Conservation (phyloP, 768 basidiomycete species). For the Kwoniella pini region DNA sequence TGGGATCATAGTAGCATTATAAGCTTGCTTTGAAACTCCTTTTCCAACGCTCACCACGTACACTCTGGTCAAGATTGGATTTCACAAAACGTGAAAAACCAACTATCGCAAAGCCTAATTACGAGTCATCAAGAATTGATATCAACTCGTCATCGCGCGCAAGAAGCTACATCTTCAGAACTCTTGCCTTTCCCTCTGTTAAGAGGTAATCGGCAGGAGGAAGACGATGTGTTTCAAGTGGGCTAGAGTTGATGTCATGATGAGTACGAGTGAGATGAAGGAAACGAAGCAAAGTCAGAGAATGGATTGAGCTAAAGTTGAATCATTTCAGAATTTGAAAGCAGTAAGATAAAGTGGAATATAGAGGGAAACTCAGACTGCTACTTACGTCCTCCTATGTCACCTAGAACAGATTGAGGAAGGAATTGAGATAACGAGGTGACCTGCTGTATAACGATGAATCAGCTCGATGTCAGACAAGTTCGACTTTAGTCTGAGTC, state of each 20-base stretch:
- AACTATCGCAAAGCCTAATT: slow-evolving; percentile 22
- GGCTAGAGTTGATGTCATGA: slow-evolving; percentile 23
- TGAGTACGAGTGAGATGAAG: slow-evolving; percentile 24
- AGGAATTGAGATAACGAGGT: not conserved
- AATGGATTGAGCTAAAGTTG: slow-evolving; percentile 55
- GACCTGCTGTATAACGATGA: not conserved
- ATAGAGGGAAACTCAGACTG: not conserved
- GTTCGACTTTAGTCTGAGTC: too few relatives aligned
- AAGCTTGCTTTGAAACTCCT: slow-evolving; percentile 34
- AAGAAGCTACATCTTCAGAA: not conserved
- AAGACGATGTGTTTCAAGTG: not conserved
- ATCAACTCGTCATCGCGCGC: slow-evolving; percentile 33
- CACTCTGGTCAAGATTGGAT: slow-evolving; percentile 20
- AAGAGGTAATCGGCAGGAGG: slow-evolving; percentile 22
- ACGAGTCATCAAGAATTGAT: slow-evolving; percentile 13
- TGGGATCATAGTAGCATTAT: slow-evolving; percentile 49
- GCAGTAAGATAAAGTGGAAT: not conserved
- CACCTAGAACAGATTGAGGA: not conserved
- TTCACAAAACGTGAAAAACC: slow-evolving; percentile 33
- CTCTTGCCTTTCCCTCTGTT: slow-evolving; percentile 1
- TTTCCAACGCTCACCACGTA: slow-evolving; percentile 22
- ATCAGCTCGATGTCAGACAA: slow-evolving; percentile 2
- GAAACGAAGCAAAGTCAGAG: slow-evolving; percentile 40
- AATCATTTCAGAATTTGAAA: slow-evolving; percentile 36
- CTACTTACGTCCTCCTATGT: slow-evolving; percentile 2